phyloP scores from a whole-genome alignment of 2,329 filamentous ascomycete species.

The Nigrospora osmanthi region DNA sequence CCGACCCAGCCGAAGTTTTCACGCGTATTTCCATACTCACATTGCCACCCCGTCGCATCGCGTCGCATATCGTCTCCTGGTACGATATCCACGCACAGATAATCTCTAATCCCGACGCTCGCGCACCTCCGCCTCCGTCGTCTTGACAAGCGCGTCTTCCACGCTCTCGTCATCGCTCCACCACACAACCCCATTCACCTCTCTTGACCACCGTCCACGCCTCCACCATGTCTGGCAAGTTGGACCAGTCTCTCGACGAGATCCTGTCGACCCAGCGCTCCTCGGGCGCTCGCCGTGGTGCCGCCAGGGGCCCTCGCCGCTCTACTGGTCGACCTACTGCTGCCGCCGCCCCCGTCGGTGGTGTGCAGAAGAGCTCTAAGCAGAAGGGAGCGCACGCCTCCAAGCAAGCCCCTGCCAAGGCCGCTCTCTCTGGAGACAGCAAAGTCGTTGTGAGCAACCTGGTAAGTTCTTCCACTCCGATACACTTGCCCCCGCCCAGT shows the following conservation, averaged over 20 bases:
- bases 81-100: too few species aligned
- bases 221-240: slow-evolving; percentile 78
- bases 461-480: slow-evolving; percentile 48
- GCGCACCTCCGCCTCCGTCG: too few species aligned
- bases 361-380: slow-evolving; percentile 72
- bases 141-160: too few species aligned
- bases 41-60: too few species aligned
- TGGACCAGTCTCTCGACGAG: slow-evolving; percentile 95
- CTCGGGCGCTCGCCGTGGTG: slow-evolving; percentile 44
- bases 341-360: slow-evolving; percentile 69
- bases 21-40: too few species aligned
- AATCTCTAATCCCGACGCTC: too few species aligned
- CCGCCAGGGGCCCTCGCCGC: slow-evolving; percentile 31
- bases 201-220: neutral
- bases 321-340: slow-evolving; percentile 45
- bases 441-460: slow-evolving; percentile 99
- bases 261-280: slow-evolving; percentile 74
- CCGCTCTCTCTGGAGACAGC: slow-evolving; percentile 63
- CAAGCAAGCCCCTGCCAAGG: slow-evolving; percentile 59
- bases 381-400: slow-evolving; percentile 48
- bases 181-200: neutral
- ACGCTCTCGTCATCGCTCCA: too few species aligned
- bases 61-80: too few species aligned
- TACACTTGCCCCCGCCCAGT: neutral
- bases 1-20: too few species aligned